Base-by-base conservation (phyloP, 225 moss, liverwort and hornwort genomes). In the Anthoceros angustus region DNA sequence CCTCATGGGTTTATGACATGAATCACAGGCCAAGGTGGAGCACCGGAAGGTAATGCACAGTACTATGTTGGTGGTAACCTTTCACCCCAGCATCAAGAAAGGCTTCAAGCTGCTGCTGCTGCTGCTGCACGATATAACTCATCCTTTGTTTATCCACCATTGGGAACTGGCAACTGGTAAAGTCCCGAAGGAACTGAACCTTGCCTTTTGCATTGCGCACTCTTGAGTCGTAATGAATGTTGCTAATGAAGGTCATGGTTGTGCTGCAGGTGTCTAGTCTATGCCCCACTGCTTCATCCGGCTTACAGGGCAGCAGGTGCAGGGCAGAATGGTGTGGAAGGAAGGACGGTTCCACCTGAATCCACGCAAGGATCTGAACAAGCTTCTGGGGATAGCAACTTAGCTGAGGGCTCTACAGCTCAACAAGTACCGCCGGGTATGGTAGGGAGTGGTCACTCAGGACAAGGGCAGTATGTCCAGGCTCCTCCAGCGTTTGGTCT, bases 101-200 rank as follows among this genome's bases (percentile, higher is more conserved):
- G 77, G 50, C 72, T 86, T 64, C 83, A 86, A 75, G 76, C 66
- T 76, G 79, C 83, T 73, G 92, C 76, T 63, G 66, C 66, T 69
- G 72, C 86, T 50, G 87, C 77, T 70, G 78, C 78, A 67, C 89
- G 86, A 65, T 76, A 87, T 74, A 79, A 67, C 32, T 70, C 87
- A 72, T 83, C 84, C 67, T 79, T 79, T 72, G 84, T 86, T 10
- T 84, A 86, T 75, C 80, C 83, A 62, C 77, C 83, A 66, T 73
- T 78, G 69, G 79, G 80, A 68, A 74, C 84, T 68, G 98, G 88
- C 72, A 75, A 78, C 67, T 92, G 92, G 98, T 92, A 89, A 21
- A 39, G 25, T 24, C 45, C 6, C 18, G 10, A 55, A 55, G 1
- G 41, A 10, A 41, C 41, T 9, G n/a, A 62, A 63, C 25, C 42